Conservation (phyloP, 345 rosid genomes). For the Dimocarpus longan region DNA sequence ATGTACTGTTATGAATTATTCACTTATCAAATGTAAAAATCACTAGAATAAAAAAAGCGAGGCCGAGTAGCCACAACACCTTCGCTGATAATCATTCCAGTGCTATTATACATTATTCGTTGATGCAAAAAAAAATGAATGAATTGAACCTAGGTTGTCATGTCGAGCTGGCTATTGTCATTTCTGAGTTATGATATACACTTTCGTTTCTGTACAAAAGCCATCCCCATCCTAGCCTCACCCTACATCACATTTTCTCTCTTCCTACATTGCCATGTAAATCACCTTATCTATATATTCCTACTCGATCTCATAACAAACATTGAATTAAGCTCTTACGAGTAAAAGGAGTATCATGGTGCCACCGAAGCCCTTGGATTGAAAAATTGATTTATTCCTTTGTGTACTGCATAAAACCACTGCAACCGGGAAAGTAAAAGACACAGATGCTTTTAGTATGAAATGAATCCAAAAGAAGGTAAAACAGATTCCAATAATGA, state of each 20-base stretch:
- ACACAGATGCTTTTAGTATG: background rate
- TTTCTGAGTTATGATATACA: background rate
- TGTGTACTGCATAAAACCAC: slow-evolving; percentile 93
- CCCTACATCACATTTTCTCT: background rate
- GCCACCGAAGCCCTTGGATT: background rate
- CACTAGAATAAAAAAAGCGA: background rate
- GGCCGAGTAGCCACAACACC: background rate
- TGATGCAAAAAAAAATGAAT: background rate
- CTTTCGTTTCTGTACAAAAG: slow-evolving; percentile 1
- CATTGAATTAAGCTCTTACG: background rate
- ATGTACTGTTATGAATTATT: too few species aligned
- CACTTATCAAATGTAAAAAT: too few species aligned
- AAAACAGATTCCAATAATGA: too few species aligned
- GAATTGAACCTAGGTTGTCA: background rate
- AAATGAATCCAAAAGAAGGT: background rate
- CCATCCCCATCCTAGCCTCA: background rate
- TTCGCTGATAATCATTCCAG: background rate
- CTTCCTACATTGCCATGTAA: background rate
- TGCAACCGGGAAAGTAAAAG: slow-evolving; percentile 33
- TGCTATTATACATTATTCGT: background rate
- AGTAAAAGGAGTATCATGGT: background rate
- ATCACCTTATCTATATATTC: background rate
- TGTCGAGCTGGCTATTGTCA: background rate
- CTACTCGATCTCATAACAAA: background rate
- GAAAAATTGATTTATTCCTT: slow-evolving; percentile 41